Conservation (phyloP, 2,329 filamentous ascomycete species). For the Aspergillus nomiae region DNA sequence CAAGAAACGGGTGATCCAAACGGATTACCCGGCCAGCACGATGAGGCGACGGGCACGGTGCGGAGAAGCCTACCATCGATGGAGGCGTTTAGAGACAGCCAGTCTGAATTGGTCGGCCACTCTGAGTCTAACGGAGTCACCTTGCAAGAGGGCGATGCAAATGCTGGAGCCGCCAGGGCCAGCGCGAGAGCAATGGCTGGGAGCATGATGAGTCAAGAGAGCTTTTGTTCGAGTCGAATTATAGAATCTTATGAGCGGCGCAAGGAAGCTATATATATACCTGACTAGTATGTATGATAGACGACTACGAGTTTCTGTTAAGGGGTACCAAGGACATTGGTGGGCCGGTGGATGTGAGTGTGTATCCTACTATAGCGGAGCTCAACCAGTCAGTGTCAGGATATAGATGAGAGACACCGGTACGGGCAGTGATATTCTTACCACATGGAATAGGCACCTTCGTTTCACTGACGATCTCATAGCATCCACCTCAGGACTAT, state of each 20-base stretch:
- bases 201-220: not conserved
- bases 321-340: not conserved
- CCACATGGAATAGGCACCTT: too few relatives aligned
- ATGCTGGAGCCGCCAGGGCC: not conserved
- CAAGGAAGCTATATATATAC: not conserved
- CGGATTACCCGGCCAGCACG: constrained; percentile 32
- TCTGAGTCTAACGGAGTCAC: constrained; percentile 13
- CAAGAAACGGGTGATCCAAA: constrained; percentile 30
- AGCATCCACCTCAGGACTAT: too few relatives aligned
- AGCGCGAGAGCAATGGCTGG: not conserved
- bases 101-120: constrained; percentile 26
- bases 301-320: not conserved
- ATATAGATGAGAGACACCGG: not conserved
- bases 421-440: too few relatives aligned
- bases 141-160: constrained; percentile 16
- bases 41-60: constrained; percentile 30
- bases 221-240: not conserved
- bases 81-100: constrained; percentile 23
- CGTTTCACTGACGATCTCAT: too few relatives aligned
- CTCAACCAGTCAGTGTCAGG: not conserved
- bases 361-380: not conserved
- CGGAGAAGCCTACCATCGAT: constrained; percentile 26
- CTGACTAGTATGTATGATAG: not conserved
- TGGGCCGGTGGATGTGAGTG: not conserved
- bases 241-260: not conserved